Percentiles rank a stretch among this genome's conserved stretches.
These are phyloP conservation scores for Striga asiatica DNA, from an alignment of 257 asterid species.

Conservation along the genomic window DNA sequence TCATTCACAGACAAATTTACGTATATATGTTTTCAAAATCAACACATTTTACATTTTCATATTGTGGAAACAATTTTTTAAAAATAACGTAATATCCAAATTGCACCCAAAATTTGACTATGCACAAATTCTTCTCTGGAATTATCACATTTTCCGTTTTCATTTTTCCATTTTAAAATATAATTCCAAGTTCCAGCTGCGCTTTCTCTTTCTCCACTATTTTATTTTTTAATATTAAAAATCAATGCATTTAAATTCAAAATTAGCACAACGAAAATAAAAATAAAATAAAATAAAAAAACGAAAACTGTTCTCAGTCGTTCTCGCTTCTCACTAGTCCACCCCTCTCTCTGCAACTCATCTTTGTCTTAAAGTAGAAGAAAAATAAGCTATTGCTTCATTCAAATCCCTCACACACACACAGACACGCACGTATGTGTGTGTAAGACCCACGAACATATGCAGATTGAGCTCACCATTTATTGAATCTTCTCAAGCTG, in stretches of 20 bases:
- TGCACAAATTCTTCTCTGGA: neutral
- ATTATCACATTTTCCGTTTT: neutral
- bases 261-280: neutral
- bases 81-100: too few relatives aligned
- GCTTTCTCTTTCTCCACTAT: constrained; percentile 15
- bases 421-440: constrained; percentile 19
- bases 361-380: constrained; percentile 54
- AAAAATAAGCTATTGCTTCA: constrained; percentile 19
- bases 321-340: constrained; percentile 26
- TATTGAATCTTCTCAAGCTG: constrained; percentile 30
- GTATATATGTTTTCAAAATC: too few relatives aligned
- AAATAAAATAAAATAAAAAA: constrained; percentile 7
- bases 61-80: too few relatives aligned
- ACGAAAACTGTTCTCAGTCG: constrained; percentile 11
- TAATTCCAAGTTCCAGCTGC: constrained; percentile 8
- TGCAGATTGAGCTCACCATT: neutral
- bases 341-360: constrained; percentile 29
- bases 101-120: too few relatives aligned
- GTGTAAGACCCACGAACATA: constrained; percentile 17
- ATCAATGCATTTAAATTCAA: constrained; percentile 30
- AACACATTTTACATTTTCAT: too few relatives aligned
- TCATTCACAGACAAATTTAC: too few relatives aligned
- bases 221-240: too few relatives aligned
- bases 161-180: too few relatives aligned
- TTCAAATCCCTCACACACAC: constrained; percentile 15